phyloP scores from a whole-genome alignment of 805 yeast species.

The Tetrapisispora taiwanensis region DNA sequence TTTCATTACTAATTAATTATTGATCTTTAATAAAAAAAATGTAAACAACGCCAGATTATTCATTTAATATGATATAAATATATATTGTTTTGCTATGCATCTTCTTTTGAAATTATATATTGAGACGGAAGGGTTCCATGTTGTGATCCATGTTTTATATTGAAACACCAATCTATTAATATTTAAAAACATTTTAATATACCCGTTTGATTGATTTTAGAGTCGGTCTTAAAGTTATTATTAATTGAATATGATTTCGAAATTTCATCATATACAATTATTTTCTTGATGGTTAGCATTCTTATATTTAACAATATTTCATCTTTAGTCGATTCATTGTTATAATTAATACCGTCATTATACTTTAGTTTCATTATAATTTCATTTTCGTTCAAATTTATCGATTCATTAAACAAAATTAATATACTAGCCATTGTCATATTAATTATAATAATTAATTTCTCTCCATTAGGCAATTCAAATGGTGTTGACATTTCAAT shows the following conservation, averaged over 20 bases:
- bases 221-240: background rate
- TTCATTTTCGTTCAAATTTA: background rate
- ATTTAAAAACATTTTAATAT: background rate
- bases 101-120: too few species aligned
- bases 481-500: constrained; percentile 1
- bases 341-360: too few species aligned
- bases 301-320: background rate
- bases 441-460: background rate
- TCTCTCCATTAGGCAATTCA: background rate
- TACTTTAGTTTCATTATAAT: background rate
- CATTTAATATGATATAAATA: too few species aligned
- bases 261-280: background rate
- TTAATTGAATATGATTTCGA: background rate
- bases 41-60: background rate
- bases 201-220: background rate
- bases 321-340: too few species aligned
- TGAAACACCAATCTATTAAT: too few species aligned
- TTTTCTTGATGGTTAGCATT: background rate
- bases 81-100: too few species aligned
- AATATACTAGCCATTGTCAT: constrained; percentile 1
- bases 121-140: too few species aligned
- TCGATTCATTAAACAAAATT: background rate
- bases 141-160: too few species aligned
- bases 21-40: background rate
- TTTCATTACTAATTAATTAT: too few species aligned